Conservation (phyloP, 2,329 filamentous ascomycete species). For the Nannizzia gypsea region DNA sequence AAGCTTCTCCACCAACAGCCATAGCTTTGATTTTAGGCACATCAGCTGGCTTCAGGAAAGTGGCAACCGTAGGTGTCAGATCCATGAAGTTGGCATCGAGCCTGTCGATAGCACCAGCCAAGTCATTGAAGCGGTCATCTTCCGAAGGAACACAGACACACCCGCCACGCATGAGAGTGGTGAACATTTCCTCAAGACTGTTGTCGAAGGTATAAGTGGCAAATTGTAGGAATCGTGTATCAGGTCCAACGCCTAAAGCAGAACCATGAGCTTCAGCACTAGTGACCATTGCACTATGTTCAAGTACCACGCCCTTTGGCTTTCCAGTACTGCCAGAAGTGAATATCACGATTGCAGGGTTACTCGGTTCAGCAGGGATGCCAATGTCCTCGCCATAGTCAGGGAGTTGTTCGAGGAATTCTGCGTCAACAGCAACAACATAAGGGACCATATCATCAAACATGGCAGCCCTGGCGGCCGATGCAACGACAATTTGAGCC, state of each 20-base stretch:
- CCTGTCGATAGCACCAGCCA: conserved; percentile 35
- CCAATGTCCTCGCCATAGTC: conserved; percentile 5
- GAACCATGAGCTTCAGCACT: conserved; percentile 30
- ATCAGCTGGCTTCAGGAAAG: conserved; percentile 26
- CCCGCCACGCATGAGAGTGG: conserved; percentile 27
- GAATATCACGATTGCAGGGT: conserved; percentile 69
- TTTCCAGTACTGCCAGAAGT: conserved; percentile 73
- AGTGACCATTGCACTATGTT: conserved; percentile 40
- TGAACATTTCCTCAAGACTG: conserved; percentile 28
- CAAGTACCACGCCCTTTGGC: conserved; percentile 73
- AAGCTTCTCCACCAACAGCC: conserved; percentile 27
- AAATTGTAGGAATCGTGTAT: conserved; percentile 29
- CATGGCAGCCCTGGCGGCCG: conserved; percentile 25
- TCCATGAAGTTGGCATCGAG: conserved; percentile 42
- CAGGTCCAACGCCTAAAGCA: conserved; percentile 31
- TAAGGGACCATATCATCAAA: conserved; percentile 34
- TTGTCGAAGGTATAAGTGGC: conserved; percentile 36
- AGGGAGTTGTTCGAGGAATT: conserved; percentile 4
- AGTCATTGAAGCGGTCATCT: conserved; percentile 34
- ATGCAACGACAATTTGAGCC: conserved; percentile 31
- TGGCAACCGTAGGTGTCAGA: conserved; percentile 46
- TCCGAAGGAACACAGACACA: conserved; percentile 35
- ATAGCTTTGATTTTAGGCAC: conserved; percentile 29
- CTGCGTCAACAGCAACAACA: conserved; percentile 24
- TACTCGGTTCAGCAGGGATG: conserved; percentile 52